Percentiles rank a stretch among this genome's conserved stretches.
These are phyloP conservation scores for Globisporangium ultimum DNA, from an alignment of 352 stramenopile species.

Conservation along the genomic window DNA sequence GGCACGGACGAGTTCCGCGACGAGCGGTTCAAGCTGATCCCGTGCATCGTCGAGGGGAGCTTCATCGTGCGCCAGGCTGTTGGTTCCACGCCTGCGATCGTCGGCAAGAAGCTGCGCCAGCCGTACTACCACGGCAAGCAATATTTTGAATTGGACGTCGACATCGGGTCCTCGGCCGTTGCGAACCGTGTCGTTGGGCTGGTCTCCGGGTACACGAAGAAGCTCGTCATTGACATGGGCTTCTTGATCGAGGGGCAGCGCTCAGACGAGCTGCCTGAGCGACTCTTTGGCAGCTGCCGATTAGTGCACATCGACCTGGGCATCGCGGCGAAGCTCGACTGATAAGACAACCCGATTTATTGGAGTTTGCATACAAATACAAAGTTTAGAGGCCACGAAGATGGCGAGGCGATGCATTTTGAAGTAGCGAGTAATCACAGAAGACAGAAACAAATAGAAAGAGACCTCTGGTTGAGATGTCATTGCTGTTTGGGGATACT, in stretches of 20 bases:
- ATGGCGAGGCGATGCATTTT: no score
- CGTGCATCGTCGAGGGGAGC: slow-evolving; percentile 72
- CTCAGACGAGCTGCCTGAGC: slow-evolving; percentile 62
- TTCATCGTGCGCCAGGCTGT: slow-evolving; percentile 82
- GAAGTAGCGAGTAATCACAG: no score
- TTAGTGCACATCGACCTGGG: slow-evolving; percentile 65
- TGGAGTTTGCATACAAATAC: no score
- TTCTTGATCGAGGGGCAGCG: slow-evolving; percentile 69
- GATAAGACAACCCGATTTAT: no score
- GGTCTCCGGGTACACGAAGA: slow-evolving; percentile 72
- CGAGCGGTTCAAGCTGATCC: slow-evolving; percentile 81
- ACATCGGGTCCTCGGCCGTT: slow-evolving; percentile 69
- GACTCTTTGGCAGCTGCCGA: slow-evolving; percentile 58
- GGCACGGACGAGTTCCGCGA: slow-evolving; percentile 75
- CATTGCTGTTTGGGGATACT: slow-evolving; percentile 10
- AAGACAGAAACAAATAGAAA: no score
- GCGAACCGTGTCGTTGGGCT: slow-evolving; percentile 73
- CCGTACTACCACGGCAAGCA: slow-evolving; percentile 53
- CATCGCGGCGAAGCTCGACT: slow-evolving; percentile 29
- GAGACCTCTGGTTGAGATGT: no score
- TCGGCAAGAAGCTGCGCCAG: slow-evolving; percentile 76
- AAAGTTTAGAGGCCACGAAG: no score
- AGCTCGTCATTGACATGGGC: slow-evolving; percentile 81
- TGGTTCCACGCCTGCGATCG: slow-evolving; percentile 62
- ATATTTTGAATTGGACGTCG: slow-evolving; percentile 78